Base-by-base conservation (phyloP, 352 stramenopile genomes). In the Globisporangium middletonii region DNA sequence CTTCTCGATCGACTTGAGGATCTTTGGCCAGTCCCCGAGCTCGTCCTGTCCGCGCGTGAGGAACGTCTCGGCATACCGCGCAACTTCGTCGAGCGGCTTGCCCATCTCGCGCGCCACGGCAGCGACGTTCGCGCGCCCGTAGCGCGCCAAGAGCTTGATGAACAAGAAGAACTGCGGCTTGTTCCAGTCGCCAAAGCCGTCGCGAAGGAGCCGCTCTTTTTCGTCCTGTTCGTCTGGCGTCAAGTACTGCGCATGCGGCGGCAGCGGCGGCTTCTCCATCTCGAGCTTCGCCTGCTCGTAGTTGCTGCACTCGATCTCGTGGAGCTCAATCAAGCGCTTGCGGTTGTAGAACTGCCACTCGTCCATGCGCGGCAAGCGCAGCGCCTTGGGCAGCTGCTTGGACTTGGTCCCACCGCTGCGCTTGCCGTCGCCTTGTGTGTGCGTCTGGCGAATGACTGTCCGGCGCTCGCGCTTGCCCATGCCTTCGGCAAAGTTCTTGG, bases 321-420 rank as follows among this genome's bases (percentile, higher is more conserved):
- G 85, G 4, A 95, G 60, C 53, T 93, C 85, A 19, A 87, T 67
- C 16, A 95, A 61, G 8, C 85, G 81, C 27, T 81, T 78, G 30
- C 83, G 81, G 54, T 93, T 89, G 65, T 88, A 95, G 38, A 95
- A 95, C 58, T 95, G 85, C 85, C 85, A 95, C 64, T 95, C 85
- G 18, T 95, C 85, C 75, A 95, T 87, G 26, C 81, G 77, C 8
- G 85, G 85, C 42, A 95, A 69, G 26, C 84, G 82, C 42, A 94
- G 62, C 15, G 77, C 79, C 64, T 92, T 92, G 0, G 84, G 84
- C 12, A 94, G 50, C 37, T 91, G 81, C 52, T 94, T 94, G 23
- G 83, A 71, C 59, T 92, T 94, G 12, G 64, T 68, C 37, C 57
- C 46, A 18, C 30, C 72, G 6, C 72, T 65, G 15, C 83, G 77